phyloP scores from a whole-genome alignment of 768 basidiomycete species.

The Leccinum fibrillosum region DNA sequence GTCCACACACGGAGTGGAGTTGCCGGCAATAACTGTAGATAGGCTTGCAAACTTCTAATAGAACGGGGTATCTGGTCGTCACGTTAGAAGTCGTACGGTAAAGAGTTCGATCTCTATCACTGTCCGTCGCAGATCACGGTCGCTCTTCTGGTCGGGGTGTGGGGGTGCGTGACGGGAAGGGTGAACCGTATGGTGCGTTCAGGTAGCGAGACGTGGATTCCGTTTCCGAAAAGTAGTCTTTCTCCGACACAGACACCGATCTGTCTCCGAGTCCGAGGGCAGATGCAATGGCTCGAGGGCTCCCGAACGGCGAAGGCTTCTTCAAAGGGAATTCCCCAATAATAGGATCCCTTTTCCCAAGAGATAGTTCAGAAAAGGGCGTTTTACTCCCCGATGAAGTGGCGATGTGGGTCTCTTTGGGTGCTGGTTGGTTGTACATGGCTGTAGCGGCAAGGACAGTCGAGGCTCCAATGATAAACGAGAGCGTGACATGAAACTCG shows the following conservation, averaged over 20 bases:
- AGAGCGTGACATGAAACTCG: slow-evolving; percentile 81
- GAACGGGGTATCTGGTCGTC: slow-evolving; percentile 34
- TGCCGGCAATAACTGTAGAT: slow-evolving; percentile 34
- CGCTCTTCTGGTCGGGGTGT: slow-evolving; percentile 39
- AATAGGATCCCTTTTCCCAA: slow-evolving; percentile 52
- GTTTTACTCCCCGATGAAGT: slow-evolving; percentile 32
- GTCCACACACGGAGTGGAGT: slow-evolving; percentile 19
- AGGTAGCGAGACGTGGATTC: slow-evolving; percentile 44
- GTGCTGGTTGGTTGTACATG: slow-evolving; percentile 83
- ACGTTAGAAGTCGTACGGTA: slow-evolving; percentile 35
- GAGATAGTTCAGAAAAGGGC: slow-evolving; percentile 43
- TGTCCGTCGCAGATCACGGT: slow-evolving; percentile 20
- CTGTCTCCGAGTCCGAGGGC: slow-evolving; percentile 43
- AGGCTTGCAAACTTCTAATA: slow-evolving; percentile 31
- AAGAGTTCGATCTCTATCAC: slow-evolving; percentile 14
- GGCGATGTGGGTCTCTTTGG: slow-evolving; percentile 35
- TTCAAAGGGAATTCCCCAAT: slow-evolving; percentile 53
- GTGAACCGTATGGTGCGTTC: slow-evolving; percentile 48
- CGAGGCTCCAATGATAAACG: slow-evolving; percentile 81
- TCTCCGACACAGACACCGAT: slow-evolving; percentile 23
- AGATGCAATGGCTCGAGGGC: slow-evolving; percentile 47
- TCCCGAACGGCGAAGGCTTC: slow-evolving; percentile 48
- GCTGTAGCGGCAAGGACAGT: slow-evolving; percentile 88
- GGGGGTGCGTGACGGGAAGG: slow-evolving; percentile 46
- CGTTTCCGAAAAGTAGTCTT: slow-evolving; percentile 39